Evolutionary conservation across 2,329 filamentous ascomycete species (phyloP).

Genomic region (Coleophoma crateriformis): DNA sequence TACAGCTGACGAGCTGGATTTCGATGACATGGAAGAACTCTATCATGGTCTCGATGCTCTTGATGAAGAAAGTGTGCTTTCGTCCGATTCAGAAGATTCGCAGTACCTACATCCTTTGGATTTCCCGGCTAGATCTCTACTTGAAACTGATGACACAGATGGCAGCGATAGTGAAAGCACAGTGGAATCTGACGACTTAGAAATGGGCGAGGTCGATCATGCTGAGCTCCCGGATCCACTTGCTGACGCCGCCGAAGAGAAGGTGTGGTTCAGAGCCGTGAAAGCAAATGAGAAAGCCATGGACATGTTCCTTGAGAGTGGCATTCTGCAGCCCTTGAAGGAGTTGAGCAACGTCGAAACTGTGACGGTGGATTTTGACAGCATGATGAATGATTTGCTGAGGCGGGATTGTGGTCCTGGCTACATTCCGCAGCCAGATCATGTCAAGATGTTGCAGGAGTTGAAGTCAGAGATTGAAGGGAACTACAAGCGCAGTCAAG

Average conservation of each 20-base stretch:
- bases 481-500: conserved; percentile 1
- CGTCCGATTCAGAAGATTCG: not conserved
- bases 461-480: conserved; percentile 9
- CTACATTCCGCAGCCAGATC: conserved; percentile 5
- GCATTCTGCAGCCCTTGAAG: conserved; percentile 5
- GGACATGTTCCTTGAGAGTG: conserved; percentile 11
- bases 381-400: not conserved
- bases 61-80: not conserved
- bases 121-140: too few species aligned
- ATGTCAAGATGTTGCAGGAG: conserved; percentile 5
- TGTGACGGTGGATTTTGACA: conserved; percentile 5
- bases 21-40: not conserved
- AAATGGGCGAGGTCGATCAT: conserved; percentile 1
- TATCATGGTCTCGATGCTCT: not conserved
- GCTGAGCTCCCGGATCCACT: not conserved
- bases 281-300: conserved; percentile 8
- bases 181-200: not conserved
- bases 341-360: conserved; percentile 7
- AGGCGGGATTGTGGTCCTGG: conserved; percentile 1
- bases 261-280: not conserved
- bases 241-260: not conserved
- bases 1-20: conserved; percentile 2
- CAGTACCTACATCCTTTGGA: too few species aligned
- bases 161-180: not conserved
- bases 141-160: not conserved